Evolutionary conservation across 371 early-diverging fungal genomes (phyloP).

Genomic region (Syncephalastrum sp.): DNA sequence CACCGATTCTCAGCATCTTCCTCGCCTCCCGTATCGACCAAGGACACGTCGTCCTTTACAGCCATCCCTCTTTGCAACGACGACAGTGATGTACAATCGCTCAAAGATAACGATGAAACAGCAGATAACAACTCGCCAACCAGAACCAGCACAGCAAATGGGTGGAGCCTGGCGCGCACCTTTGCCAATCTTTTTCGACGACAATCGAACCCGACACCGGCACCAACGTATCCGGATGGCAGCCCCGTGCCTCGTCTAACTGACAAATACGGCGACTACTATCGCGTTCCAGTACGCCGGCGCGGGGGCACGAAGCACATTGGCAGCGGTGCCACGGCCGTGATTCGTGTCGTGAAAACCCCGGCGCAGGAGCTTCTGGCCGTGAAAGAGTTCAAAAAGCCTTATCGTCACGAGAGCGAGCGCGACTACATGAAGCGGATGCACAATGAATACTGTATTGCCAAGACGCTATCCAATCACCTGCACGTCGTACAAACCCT

Average conservation of each 20-base stretch:
- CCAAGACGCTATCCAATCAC: conserved; percentile 60
- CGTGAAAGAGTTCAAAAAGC: conserved; percentile 67
- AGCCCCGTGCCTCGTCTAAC: conserved; percentile 6
- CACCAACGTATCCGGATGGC: too few relatives aligned
- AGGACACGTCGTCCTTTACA: too few relatives aligned
- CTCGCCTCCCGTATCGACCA: too few relatives aligned
- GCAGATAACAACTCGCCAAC: too few relatives aligned
- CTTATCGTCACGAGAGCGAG: conserved; percentile 54
- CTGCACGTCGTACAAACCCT: conserved; percentile 68
- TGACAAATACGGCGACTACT: conserved; percentile 46
- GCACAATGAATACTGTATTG: conserved; percentile 76
- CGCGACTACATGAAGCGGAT: conserved; percentile 68
- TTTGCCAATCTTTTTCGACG: too few relatives aligned
- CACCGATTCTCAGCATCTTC: too few relatives aligned
- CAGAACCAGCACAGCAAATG: too few relatives aligned
- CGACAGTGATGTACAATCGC: too few relatives aligned
- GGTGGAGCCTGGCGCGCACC: too few relatives aligned
- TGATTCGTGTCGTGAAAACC: conserved; percentile 38
- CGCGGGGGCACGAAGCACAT: conserved; percentile 40
- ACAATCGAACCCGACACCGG: too few relatives aligned
- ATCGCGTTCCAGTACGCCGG: conserved; percentile 20
- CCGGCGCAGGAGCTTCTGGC: conserved; percentile 23
- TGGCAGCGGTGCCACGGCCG: conserved; percentile 52
- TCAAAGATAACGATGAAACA: too few relatives aligned
- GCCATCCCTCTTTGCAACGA: too few relatives aligned